These are phyloP conservation scores for Nicotiana otophora DNA, from an alignment of 257 asterid genomes.

Conservation along the genomic window DNA sequence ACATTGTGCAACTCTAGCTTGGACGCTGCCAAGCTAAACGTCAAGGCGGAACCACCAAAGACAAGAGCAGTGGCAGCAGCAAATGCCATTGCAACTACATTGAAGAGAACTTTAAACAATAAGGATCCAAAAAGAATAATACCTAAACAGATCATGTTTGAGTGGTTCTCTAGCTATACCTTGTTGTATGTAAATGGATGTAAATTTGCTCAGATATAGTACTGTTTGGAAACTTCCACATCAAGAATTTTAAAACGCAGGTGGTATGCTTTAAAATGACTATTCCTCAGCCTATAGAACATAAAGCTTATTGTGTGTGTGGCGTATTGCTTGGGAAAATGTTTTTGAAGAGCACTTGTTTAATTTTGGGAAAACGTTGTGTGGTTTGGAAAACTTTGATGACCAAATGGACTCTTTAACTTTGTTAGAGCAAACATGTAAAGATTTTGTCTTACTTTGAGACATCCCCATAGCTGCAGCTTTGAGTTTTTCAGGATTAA, in stretches of 20 bases:
- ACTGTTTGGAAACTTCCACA: background rate
- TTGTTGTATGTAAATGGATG: background rate
- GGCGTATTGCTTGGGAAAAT: background rate
- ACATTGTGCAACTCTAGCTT: conserved; percentile 59
- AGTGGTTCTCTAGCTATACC: background rate
- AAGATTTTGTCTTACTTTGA: conserved; percentile 41
- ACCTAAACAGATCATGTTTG: background rate
- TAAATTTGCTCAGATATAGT: background rate
- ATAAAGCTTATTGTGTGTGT: background rate
- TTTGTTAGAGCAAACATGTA: background rate
- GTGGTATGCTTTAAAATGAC: background rate
- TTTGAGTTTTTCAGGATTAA: conserved; percentile 67
- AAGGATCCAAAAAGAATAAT: background rate
- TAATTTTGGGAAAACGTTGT: background rate
- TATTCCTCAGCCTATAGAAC: background rate
- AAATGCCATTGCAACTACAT: conserved; percentile 83
- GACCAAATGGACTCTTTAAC: background rate
- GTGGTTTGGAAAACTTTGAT: background rate
- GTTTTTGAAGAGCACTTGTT: background rate
- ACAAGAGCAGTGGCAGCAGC: conserved; percentile 68
- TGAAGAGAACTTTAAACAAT: conserved; percentile 2
- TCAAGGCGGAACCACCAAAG: conserved; percentile 62
- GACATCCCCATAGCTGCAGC: conserved; percentile 78
- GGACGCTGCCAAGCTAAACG: conserved; percentile 54
- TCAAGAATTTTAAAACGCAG: too few species aligned